These are phyloP conservation scores for Cornus kousa DNA, from an alignment of 148 eudicot species.

Conservation along the genomic window DNA sequence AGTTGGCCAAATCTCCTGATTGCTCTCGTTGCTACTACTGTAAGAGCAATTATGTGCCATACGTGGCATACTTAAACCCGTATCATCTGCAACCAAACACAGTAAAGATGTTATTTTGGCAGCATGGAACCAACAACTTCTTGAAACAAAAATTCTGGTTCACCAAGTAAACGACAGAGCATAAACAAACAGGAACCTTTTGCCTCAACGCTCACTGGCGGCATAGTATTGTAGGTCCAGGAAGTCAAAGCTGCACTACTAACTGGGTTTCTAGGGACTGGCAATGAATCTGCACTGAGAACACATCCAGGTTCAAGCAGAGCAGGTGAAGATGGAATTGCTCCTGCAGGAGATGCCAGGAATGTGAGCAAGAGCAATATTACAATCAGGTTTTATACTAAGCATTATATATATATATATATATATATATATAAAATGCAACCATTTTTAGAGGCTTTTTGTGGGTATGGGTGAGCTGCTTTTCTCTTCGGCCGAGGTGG, in stretches of 20 bases:
- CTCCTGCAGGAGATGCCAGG: slow-evolving; percentile 27
- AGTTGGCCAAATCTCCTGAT: slow-evolving; percentile 19
- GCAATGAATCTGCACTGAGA: slow-evolving; percentile 31
- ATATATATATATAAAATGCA: background rate
- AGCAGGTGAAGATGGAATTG: slow-evolving; percentile 27
- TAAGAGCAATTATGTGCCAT: slow-evolving; percentile 29
- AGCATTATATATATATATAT: background rate
- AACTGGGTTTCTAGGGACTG: slow-evolving; percentile 20
- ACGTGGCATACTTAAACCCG: slow-evolving; percentile 13
- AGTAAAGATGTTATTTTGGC: background rate
- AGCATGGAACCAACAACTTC: background rate
- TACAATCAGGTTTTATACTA: background rate
- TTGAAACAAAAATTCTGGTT: background rate
- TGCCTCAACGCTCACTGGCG: slow-evolving; percentile 23
- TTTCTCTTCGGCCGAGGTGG: slow-evolving; percentile 72
- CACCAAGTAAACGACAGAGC: background rate
- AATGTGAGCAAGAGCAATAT: slow-evolving; percentile 12
- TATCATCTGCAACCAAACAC: slow-evolving; percentile 30
- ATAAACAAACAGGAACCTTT: slow-evolving; percentile 24
- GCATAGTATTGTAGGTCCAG: slow-evolving; percentile 32
- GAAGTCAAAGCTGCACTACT: slow-evolving; percentile 21
- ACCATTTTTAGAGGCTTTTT: slow-evolving; percentile 61
- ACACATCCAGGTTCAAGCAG: slow-evolving; percentile 31
- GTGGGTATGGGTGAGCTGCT: slow-evolving; percentile 71
- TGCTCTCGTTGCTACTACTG: slow-evolving; percentile 41